phyloP scores from a whole-genome alignment of 73 alveolate species.

The Paramecium tetraurelia region DNA sequence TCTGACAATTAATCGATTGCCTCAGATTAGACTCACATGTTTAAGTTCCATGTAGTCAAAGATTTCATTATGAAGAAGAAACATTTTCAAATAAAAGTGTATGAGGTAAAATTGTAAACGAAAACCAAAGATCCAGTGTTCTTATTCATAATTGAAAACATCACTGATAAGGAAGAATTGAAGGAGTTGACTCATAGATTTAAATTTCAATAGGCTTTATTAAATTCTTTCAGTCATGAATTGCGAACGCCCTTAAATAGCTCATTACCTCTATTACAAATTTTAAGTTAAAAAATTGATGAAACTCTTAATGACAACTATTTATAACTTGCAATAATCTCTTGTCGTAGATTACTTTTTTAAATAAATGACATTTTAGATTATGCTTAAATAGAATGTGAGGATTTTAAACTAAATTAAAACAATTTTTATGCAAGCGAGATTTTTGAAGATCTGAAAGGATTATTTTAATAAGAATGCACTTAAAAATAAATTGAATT shows the following conservation, averaged over 20 bases:
- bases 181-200: background rate
- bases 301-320: background rate
- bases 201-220: constrained; percentile 5
- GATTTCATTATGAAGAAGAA: background rate
- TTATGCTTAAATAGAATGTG: constrained; percentile 40
- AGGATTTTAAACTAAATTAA: constrained; percentile 6
- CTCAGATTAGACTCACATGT: background rate
- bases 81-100: background rate
- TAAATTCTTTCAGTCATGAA: constrained; percentile 57
- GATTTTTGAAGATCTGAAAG: background rate
- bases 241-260: constrained; percentile 55
- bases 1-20: background rate
- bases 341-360: constrained; percentile 2
- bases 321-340: constrained; percentile 32
- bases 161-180: background rate
- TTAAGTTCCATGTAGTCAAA: constrained; percentile 3
- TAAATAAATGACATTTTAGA: constrained; percentile 55
- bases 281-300: background rate
- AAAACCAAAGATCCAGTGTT: background rate
- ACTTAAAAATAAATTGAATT: constrained; percentile 27
- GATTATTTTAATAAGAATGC: background rate
- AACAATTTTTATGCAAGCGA: background rate
- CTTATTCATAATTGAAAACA: constrained; percentile 7
- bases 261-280: constrained; percentile 1
- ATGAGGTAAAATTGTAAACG: background rate